Evolutionary conservation across 2,329 filamentous ascomycete genomes (phyloP), one percentile per base, ranked within the genome.

Genomic region (Purpureocillium lavendulum): DNA sequence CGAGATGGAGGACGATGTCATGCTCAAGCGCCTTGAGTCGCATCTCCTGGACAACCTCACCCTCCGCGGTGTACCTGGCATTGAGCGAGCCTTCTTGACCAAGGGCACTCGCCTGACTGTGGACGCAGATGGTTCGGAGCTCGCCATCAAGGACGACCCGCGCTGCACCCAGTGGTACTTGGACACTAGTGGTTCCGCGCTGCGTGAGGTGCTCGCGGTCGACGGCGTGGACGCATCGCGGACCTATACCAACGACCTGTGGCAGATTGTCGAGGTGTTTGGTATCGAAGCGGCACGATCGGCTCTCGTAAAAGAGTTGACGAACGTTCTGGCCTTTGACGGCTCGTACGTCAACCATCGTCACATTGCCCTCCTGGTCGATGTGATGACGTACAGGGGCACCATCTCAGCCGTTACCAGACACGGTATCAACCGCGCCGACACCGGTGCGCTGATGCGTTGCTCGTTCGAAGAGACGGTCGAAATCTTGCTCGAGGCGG

Each of bases 401-500:
- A 83, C 84, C 53, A 82, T 98, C 55, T 95, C 95, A 62, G 90
- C 92, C 12, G 90, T 98, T 47, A 98, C 92, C 40, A 86, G 92
- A 65, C 92, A 98, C 59, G 92, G 92, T 67, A 98, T 98, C 70
- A 98, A 98, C 70, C 82, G 92, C 54, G 87, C 90, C 18, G 92
- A 98, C 58, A 98, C 94, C 45, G 92, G 92, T 70, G 94, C 92
- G 9, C 74, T 98, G 54, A 98, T 98, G 92, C 84, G 92, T 62
- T 98, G 94, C 73, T 98, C 92, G 2, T 98, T 98, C 66, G 92
- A 98, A 66, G 94, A 98, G 64, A 98, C 92, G 1, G 92, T 98
- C 31, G 94, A 98, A 59, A 98, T 98, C 70, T 71, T 98, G 39
- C 79, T 98, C 15, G 92, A 98, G 59, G 94, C 92, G 45, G 92